Evolutionary conservation across 805 yeast species (phyloP).

Genomic region (Nakazawaea peltata): DNA sequence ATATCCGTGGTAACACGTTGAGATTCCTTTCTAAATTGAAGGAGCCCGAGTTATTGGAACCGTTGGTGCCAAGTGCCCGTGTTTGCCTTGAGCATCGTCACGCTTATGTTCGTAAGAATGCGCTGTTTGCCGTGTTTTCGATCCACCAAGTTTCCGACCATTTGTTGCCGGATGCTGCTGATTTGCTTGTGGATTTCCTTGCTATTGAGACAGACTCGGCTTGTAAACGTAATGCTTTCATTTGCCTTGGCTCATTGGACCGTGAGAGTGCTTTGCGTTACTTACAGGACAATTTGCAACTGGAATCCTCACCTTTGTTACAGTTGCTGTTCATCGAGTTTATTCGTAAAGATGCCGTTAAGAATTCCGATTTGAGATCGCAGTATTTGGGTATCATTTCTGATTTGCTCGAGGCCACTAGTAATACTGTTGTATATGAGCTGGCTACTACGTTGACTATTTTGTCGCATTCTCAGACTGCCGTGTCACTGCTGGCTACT

Average conservation of each 20-base stretch:
- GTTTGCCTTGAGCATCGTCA: constrained; percentile 92
- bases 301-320: constrained; percentile 72
- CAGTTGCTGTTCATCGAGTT: constrained; percentile 90
- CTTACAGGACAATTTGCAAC: constrained; percentile 60
- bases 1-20: constrained; percentile 89
- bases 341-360: constrained; percentile 71
- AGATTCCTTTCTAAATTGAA: constrained; percentile 84
- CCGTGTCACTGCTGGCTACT: constrained; percentile 70
- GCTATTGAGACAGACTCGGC: constrained; percentile 84
- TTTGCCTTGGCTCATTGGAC: constrained; percentile 73
- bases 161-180: constrained; percentile 93
- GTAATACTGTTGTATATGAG: constrained; percentile 77
- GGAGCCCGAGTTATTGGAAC: constrained; percentile 92
- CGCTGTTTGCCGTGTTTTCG: constrained; percentile 82
- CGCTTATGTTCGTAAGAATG: constrained; percentile 96
- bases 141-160: constrained; percentile 79
- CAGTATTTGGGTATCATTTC: constrained; percentile 67
- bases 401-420: constrained; percentile 63
- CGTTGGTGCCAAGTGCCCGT: constrained; percentile 88
- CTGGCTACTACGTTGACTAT: constrained; percentile 76
- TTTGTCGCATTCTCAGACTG: constrained; percentile 48
- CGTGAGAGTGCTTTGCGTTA: constrained; percentile 80
- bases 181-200: constrained; percentile 64
- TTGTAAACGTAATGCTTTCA: constrained; percentile 92
- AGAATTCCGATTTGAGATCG: constrained; percentile 53